A percentile compares a stretch with the other conserved stretches of the same genome.
Conservation (phyloP, 23 red algal genomes). For the Gracilaria gracilis region DNA sequence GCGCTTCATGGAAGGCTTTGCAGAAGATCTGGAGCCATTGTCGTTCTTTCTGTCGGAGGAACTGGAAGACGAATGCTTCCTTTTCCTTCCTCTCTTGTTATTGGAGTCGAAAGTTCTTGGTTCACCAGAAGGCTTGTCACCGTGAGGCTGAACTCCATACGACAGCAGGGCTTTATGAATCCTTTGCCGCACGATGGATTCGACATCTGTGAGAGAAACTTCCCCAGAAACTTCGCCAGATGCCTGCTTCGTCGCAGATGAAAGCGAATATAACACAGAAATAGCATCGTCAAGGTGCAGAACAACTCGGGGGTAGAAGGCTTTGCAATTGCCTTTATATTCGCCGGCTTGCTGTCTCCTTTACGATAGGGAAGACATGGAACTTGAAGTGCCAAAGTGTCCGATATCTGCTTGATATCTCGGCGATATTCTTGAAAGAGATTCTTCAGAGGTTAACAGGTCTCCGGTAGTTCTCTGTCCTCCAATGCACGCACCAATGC, state of each 20-base stretch:
- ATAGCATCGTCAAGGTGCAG: slow-evolving; percentile 16
- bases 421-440: neutral
- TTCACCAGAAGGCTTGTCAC: no score
- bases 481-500: neutral
- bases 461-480: neutral
- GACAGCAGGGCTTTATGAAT: no score
- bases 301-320: neutral
- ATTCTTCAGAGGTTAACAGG: no score
- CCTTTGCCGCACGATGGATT: no score
- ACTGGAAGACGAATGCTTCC: no score
- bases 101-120: no score
- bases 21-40: no score
- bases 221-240: no score
- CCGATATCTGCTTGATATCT: neutral
- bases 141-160: no score
- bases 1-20: neutral
- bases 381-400: neutral
- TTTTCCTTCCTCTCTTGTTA: no score
- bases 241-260: neutral
- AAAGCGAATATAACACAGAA: neutral
- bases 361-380: neutral
- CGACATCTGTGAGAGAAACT: no score
- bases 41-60: neutral
- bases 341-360: neutral
- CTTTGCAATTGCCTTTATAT: neutral